Evolutionary conservation across 2,329 filamentous ascomycete species (phyloP).

Genomic region (Epichloe uncinata): DNA sequence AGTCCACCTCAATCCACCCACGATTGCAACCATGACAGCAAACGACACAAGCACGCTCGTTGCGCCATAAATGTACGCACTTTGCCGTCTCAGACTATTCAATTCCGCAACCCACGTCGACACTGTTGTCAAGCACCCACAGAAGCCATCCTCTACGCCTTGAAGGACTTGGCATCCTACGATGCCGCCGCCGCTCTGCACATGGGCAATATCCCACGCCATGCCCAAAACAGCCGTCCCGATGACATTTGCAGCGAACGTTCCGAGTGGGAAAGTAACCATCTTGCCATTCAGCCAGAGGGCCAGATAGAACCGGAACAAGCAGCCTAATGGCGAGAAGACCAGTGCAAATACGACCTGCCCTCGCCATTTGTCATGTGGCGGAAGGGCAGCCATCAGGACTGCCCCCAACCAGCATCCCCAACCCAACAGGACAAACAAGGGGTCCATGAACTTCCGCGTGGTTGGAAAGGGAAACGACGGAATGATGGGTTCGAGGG

Average conservation of each 20-base stretch:
- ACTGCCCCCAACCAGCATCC: conserved; percentile 69
- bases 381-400: conserved; percentile 58
- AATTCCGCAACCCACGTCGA: conserved; percentile 55
- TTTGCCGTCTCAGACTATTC: conserved; percentile 33
- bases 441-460: conserved; percentile 49
- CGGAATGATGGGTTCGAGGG: conserved; percentile 43
- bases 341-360: conserved; percentile 62
- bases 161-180: conserved; percentile 56
- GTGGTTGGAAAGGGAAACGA: conserved; percentile 43
- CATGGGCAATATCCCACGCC: conserved; percentile 67
- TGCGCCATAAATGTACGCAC: conserved; percentile 55
- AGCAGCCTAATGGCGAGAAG: conserved; percentile 70
- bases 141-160: conserved; percentile 54
- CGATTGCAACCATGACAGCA: conserved; percentile 50
- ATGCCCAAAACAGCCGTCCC: conserved; percentile 65
- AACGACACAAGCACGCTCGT: conserved; percentile 47
- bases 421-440: conserved; percentile 50
- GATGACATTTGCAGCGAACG: conserved; percentile 67
- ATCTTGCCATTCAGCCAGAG: conserved; percentile 55
- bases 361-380: conserved; percentile 62
- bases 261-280: conserved; percentile 67
- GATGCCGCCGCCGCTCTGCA: conserved; percentile 34
- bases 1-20: conserved; percentile 65
- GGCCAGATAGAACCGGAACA: conserved; percentile 61
- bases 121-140: conserved; percentile 51